Evolutionary conservation across 1,284 basidiomycete genomes (phyloP), one percentile per base, ranked within the genome.

Genomic region (Clitocybe nebularis): DNA sequence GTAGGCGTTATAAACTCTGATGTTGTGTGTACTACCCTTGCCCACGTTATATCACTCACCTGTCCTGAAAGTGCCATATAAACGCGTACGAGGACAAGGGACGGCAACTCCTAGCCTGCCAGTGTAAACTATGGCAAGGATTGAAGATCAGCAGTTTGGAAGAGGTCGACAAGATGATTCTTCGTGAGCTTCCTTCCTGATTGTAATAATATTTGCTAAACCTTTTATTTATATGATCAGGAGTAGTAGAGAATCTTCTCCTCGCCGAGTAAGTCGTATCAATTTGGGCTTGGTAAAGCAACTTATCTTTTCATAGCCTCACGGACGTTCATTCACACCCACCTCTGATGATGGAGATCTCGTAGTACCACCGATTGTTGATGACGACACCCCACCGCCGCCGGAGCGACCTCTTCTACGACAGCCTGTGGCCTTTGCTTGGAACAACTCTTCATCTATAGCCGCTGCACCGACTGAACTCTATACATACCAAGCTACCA

Each of bases 191-290:
- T 30, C 11, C 28, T 11, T 10, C 21, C 3, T 16, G n/a, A 9
- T 14, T 13, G 5, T 21, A 16, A 24, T 5, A 9, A 39, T 36
- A 13, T 6, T n/a, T 25, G 19, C 6, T 24, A 9, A 24, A 25
- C 32, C 16, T 26, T 38, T 20, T 4, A 39, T 33, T 17, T 14
- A 8, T 35, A 23, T 22, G 16, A 32, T 36, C 53, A 80, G 76
- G 48, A 79, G 75, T 53, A 79, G 76, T 54, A 64, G 72, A 42
- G 78, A 77, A 48, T 73, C 74, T 21, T 77, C 77, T 24, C 75
- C 74, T 32, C 59, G 51, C 41, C 54, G 61, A 48, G 75, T 72
- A 48, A 56, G 69, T 62, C 41, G 22, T 47, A 17, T 20, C 10
- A 33, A 46, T 36, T 43, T 5, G 33, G 37, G 6, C 21, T 41